Percentiles rank a stretch among this genome's conserved stretches.
phyloP scores from a whole-genome alignment of 306 rosid genomes.

The Luffa aegyptiaca region DNA sequence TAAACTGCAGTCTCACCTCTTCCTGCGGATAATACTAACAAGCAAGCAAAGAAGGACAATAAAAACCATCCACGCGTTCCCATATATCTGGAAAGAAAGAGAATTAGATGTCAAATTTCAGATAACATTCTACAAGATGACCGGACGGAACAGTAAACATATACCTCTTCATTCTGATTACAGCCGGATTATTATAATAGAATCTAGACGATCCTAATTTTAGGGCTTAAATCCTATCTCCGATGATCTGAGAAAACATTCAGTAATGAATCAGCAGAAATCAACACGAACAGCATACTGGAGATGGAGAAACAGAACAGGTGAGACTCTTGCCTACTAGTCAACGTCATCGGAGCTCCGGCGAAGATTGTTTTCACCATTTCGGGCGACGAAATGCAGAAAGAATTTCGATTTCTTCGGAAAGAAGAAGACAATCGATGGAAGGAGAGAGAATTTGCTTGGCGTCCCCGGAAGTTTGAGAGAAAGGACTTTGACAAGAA shows the following conservation, averaged over 20 bases:
- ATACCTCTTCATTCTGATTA: background rate
- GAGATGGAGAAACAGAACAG: background rate
- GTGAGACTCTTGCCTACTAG: background rate
- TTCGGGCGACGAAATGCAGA: background rate
- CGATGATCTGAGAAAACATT: background rate
- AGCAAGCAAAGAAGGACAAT: background rate
- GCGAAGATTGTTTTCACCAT: background rate
- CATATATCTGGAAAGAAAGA: background rate
- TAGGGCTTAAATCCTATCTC: background rate
- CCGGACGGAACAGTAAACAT: background rate
- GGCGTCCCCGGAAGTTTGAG: background rate
- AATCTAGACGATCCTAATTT: background rate
- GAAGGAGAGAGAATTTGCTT: background rate
- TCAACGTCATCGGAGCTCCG: background rate
- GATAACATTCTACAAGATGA: background rate
- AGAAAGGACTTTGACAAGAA: background rate
- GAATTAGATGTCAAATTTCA: background rate
- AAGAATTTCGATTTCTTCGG: background rate
- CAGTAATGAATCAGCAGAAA: background rate
- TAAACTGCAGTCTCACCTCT: background rate
- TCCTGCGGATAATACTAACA: background rate
- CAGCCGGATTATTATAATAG: background rate
- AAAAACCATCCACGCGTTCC: background rate
- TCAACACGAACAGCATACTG: background rate
- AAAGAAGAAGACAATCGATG: background rate